Conservation (phyloP, 768 basidiomycete species). For the Tricholomella constricta region DNA sequence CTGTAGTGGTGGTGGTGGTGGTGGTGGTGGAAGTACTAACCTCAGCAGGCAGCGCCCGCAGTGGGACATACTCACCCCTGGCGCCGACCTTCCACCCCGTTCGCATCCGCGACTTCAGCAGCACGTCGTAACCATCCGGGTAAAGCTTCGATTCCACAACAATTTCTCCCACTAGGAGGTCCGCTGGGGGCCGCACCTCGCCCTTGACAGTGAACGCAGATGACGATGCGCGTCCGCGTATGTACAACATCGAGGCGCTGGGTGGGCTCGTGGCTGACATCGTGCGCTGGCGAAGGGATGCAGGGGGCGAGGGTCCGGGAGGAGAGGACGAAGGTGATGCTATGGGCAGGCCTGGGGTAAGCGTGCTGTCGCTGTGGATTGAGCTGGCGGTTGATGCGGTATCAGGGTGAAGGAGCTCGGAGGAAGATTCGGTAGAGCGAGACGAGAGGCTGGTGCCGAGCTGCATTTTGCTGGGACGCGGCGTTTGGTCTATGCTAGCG, state of each 20-base stretch:
- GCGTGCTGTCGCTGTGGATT: not conserved
- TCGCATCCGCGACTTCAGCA: slow-evolving; percentile 45
- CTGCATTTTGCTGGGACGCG: slow-evolving; percentile 42
- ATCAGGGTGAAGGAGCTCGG: not conserved
- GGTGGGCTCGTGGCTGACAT: no score
- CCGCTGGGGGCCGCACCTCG: slow-evolving; percentile 60
- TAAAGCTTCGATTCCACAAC: slow-evolving; percentile 83
- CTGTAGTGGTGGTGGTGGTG: no score
- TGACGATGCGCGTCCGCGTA: slow-evolving; percentile 45
- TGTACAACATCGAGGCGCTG: slow-evolving; percentile 7
- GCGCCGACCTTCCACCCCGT: slow-evolving; percentile 29
- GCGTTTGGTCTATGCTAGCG: slow-evolving; percentile 34
- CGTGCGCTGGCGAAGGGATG: slow-evolving; percentile 12
- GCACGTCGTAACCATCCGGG: slow-evolving; percentile 69
- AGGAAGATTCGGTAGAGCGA: not conserved
- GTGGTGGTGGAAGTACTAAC: not conserved
- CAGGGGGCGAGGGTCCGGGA: slow-evolving; percentile 25
- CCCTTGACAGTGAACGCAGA: slow-evolving; percentile 65
- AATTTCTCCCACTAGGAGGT: slow-evolving; percentile 77
- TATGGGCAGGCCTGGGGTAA: not conserved
- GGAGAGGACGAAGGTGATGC: slow-evolving; percentile 9
- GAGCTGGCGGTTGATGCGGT: not conserved
- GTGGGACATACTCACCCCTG: slow-evolving; percentile 34
- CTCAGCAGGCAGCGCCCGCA: slow-evolving; percentile 13
- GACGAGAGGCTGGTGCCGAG: slow-evolving; percentile 27